Conservation (phyloP, 1,284 basidiomycete genomes). For the Neonothopanus nambi region DNA sequence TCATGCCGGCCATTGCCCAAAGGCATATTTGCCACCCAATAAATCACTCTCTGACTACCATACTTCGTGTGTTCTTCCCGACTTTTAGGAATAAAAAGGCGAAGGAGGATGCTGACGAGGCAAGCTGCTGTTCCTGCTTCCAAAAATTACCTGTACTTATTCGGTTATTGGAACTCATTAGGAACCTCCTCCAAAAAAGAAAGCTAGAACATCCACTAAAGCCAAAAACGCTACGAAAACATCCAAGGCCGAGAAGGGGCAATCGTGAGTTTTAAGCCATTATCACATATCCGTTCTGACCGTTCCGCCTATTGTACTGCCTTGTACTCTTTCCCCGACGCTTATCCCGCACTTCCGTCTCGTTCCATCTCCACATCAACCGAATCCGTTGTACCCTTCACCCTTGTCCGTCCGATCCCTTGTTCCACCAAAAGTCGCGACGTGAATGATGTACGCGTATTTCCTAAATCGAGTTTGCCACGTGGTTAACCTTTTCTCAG, state of each 20-base stretch:
- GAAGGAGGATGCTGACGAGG: slow-evolving; percentile 3
- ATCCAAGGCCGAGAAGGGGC: slow-evolving; percentile 8
- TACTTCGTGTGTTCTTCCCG: not conserved
- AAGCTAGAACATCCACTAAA: slow-evolving; percentile 12
- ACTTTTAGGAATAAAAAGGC: not conserved
- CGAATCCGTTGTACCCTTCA: too few species aligned
- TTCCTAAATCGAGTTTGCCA: slow-evolving; percentile 6
- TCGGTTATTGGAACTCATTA: too few species aligned
- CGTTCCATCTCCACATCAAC: too few species aligned
- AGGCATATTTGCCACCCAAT: too few species aligned
- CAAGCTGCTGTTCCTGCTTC: too few species aligned
- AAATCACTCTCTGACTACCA: not conserved
- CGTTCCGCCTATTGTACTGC: not conserved
- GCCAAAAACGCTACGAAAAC: slow-evolving; percentile 7
- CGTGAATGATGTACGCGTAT: slow-evolving; percentile 6
- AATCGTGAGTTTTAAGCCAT: slow-evolving; percentile 6
- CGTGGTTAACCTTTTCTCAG: slow-evolving; percentile 14
- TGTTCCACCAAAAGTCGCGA: slow-evolving; percentile 8
- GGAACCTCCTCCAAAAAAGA: slow-evolving; percentile 14
- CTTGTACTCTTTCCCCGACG: not conserved
- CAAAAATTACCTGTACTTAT: too few species aligned
- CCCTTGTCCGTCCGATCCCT: not conserved
- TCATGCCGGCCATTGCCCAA: not conserved
- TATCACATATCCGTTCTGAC: not conserved
- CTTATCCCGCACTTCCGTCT: not conserved